Evolutionary conservation across 108 stramenopile species (phyloP).

Genomic region (Aurantiochytrium sp.): DNA sequence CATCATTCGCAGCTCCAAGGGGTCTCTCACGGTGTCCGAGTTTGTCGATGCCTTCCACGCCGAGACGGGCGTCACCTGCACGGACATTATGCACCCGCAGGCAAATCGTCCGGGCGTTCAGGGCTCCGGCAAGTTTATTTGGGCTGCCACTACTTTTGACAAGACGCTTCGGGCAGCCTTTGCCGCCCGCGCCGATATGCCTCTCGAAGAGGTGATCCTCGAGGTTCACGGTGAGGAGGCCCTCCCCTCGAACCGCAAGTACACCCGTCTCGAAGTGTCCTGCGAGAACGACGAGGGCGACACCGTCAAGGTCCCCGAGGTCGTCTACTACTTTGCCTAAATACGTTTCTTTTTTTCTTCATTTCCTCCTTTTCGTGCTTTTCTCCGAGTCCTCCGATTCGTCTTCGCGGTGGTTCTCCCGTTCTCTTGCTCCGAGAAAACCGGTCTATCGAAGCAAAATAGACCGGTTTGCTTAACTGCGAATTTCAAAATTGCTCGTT

Average conservation of each 20-base stretch:
- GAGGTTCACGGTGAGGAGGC: constrained; percentile 2
- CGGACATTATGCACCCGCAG: neutral
- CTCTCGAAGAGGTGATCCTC: neutral
- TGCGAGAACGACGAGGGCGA: neutral
- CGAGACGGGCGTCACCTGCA: constrained; percentile 31
- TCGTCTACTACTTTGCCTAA: constrained; percentile 4
- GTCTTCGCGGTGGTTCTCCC: too few species aligned
- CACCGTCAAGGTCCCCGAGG: neutral
- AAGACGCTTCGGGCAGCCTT: neutral
- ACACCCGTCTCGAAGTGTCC: neutral
- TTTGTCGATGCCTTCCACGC: constrained; percentile 81
- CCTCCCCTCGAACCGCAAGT: neutral
- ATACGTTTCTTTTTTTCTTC: too few species aligned
- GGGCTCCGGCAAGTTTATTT: neutral
- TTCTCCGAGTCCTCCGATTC: too few species aligned
- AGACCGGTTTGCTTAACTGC: too few species aligned
- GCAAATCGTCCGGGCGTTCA: neutral
- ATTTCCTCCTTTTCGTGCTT: too few species aligned
- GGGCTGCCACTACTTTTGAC: neutral
- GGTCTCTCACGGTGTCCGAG: constrained; percentile 68
- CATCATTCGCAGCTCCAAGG: constrained; percentile 62
- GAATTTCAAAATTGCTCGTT: too few species aligned
- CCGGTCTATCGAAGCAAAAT: too few species aligned
- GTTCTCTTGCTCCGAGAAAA: too few species aligned
- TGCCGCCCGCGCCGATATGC: neutral